Evolutionary conservation across 2,329 filamentous ascomycete species (phyloP), one percentile per base, ranked within the genome.

Genomic region (Aspergillus viridinutans): DNA sequence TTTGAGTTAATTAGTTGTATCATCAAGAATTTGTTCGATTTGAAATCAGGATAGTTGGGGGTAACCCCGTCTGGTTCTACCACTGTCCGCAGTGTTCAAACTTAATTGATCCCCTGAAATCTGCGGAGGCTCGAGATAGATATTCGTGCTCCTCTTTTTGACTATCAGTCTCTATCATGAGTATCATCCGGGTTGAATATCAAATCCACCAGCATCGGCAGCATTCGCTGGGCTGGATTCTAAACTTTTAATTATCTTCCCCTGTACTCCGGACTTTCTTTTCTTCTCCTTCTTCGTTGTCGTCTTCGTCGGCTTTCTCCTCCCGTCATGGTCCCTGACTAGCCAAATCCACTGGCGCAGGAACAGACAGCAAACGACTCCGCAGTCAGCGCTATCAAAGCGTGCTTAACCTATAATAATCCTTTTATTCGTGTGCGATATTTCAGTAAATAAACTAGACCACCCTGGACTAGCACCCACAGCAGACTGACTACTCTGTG

Each of bases 311-410:
- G 28, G 28, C 28, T 29, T 17, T 35, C 12, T 35, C 32, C 14
- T 35, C 32, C 5, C 12, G 14, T 35, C 32, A 14, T 35, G 25
- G 55, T 62, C 58, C 59, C 57, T 60, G 61, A 61, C 59, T 61
- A 60, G 55, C 25, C 17, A 21, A 45, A 29, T 21, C 54, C 54
- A 54, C 60, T 50, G 52, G 57, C 54, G 61, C 56, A 64, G 61
- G 61, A 60, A 60, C 60, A 47, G 42, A 23, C n/a, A 56, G 55
- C 58, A 57, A 58, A 57, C 58, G 59, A 56, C 60, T 62, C 57
- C 59, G 57, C 57, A 51, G 52, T 38, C 42, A 45, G 4, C 32
- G 6, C 32, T 38, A 38, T 38, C 5, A 3, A 17, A 38, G 32
- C 32, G 32, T 38, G 32, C 32, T 38, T 38, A 5, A 17, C 32